Evolutionary conservation across 495 filamentous ascomycete species (phyloP).

Genomic region (Xeromyces bisporus): DNA sequence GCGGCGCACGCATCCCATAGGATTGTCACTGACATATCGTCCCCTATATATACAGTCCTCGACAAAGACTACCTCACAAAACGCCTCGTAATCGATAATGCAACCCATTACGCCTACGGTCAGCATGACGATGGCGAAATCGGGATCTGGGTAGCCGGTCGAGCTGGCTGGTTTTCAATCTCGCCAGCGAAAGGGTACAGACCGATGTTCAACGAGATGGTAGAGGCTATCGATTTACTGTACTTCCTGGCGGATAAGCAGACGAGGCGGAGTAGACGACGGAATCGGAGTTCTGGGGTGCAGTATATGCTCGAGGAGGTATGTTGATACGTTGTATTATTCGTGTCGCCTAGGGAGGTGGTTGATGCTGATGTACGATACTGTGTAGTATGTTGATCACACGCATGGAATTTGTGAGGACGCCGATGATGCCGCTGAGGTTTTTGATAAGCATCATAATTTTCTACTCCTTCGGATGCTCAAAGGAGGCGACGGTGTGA

Average conservation of each 20-base stretch:
- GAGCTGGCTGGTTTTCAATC: constrained; percentile 67
- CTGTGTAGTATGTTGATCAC: constrained; percentile 24
- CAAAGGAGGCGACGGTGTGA: constrained; percentile 33
- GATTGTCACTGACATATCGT: neutral
- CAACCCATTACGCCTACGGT: constrained; percentile 53
- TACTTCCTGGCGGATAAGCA: constrained; percentile 46
- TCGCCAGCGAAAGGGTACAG: constrained; percentile 43
- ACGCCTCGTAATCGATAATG: constrained; percentile 45
- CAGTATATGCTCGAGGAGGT: constrained; percentile 30
- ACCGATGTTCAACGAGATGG: constrained; percentile 44
- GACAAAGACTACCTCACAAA: constrained; percentile 29
- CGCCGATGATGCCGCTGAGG: constrained; percentile 30
- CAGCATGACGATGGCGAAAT: constrained; percentile 41
- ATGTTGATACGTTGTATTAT: no score
- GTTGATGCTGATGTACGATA: neutral
- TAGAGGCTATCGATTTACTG: constrained; percentile 50
- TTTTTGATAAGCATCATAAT: constrained; percentile 34
- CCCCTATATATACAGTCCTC: constrained; percentile 16
- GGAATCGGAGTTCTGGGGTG: constrained; percentile 20
- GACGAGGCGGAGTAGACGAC: constrained; percentile 18
- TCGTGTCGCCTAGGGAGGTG: no score
- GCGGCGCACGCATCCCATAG: no score
- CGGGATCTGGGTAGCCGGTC: constrained; percentile 58
- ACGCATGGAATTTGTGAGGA: constrained; percentile 29
- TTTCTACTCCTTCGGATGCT: constrained; percentile 45